Evolutionary conservation across 2,329 filamentous ascomycete genomes (phyloP).

Genomic region (Stemphylium lycopersici): DNA sequence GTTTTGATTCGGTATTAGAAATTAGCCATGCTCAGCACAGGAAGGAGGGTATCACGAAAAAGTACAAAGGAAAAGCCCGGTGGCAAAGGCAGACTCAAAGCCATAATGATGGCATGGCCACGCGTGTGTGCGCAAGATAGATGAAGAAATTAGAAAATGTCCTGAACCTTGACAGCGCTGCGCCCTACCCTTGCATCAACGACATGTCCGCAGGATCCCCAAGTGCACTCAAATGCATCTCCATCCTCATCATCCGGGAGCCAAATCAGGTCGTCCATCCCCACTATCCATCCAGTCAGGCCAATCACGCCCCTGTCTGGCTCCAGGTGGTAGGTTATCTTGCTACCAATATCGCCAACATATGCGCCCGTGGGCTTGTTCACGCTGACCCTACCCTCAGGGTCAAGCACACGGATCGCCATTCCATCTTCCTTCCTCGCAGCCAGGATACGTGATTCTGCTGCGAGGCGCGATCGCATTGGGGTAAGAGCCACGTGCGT

Average conservation of each 20-base stretch:
- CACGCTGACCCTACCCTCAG: constrained; percentile 58
- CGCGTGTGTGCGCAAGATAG: background rate
- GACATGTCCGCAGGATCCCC: constrained; percentile 28
- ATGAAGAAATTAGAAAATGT: constrained; percentile 23
- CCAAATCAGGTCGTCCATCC: constrained; percentile 32
- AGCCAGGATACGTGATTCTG: constrained; percentile 68
- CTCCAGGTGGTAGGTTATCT: constrained; percentile 65
- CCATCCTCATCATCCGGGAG: constrained; percentile 15
- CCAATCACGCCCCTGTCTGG: constrained; percentile 54
- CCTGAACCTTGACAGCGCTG: constrained; percentile 16
- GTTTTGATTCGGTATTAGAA: background rate
- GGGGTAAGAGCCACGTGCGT: constrained; percentile 32
- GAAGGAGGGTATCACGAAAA: background rate
- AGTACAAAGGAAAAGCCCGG: background rate
- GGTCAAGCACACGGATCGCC: constrained; percentile 61
- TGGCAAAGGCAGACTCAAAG: background rate
- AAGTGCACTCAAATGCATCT: background rate
- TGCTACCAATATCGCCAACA: constrained; percentile 65
- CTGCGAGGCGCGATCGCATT: constrained; percentile 67
- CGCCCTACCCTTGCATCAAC: constrained; percentile 12
- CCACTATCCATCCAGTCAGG: constrained; percentile 34
- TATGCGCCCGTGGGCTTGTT: constrained; percentile 65
- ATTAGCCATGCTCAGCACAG: background rate
- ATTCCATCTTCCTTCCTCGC: constrained; percentile 62
- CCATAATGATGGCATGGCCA: background rate